Conservation (phyloP, 1,284 basidiomycete species). For the Trichosporon faecale region DNA sequence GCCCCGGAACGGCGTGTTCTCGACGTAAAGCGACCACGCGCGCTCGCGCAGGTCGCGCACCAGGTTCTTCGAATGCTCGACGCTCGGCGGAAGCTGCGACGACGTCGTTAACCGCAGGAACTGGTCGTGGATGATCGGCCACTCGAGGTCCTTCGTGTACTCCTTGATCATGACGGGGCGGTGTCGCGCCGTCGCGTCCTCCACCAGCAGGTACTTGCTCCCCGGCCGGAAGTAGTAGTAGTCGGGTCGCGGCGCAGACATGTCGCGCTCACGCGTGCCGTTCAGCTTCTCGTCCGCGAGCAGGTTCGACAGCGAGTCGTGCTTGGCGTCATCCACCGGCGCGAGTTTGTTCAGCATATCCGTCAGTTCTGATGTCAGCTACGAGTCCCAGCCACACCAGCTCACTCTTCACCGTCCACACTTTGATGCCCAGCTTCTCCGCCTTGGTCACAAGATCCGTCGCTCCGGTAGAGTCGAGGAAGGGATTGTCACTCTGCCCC, state of each 20-base stretch:
- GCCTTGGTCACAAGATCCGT: slow-evolving; percentile 71
- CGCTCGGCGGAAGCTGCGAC: slow-evolving; percentile 27
- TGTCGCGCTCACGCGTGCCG: slow-evolving; percentile 86
- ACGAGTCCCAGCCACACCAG: slow-evolving; percentile 33
- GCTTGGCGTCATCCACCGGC: slow-evolving; percentile 48
- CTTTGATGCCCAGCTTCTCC: slow-evolving; percentile 73
- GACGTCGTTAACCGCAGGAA: slow-evolving; percentile 45
- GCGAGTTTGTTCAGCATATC: slow-evolving; percentile 52
- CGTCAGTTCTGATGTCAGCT: slow-evolving; percentile 32
- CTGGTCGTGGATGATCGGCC: slow-evolving; percentile 56
- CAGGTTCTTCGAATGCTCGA: slow-evolving; percentile 15
- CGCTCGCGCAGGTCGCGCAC: slow-evolving; percentile 40
- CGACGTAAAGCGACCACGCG: slow-evolving; percentile 44
- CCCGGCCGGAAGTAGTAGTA: slow-evolving; percentile 82
- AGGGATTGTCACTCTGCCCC: slow-evolving; percentile 37
- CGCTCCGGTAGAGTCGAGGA: slow-evolving; percentile 50
- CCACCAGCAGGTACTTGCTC: slow-evolving; percentile 79
- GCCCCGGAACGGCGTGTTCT: slow-evolving; percentile 35
- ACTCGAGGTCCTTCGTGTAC: slow-evolving; percentile 55
- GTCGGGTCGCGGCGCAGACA: slow-evolving; percentile 78
- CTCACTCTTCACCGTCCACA: slow-evolving; percentile 79
- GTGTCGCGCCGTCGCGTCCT: slow-evolving; percentile 77
- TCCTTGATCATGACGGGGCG: slow-evolving; percentile 59
- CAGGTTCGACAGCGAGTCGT: slow-evolving; percentile 57
- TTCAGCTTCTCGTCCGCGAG: slow-evolving; percentile 83